Evolutionary conservation across 768 basidiomycete genomes (phyloP).

Genomic region (Cyathus striatus): DNA sequence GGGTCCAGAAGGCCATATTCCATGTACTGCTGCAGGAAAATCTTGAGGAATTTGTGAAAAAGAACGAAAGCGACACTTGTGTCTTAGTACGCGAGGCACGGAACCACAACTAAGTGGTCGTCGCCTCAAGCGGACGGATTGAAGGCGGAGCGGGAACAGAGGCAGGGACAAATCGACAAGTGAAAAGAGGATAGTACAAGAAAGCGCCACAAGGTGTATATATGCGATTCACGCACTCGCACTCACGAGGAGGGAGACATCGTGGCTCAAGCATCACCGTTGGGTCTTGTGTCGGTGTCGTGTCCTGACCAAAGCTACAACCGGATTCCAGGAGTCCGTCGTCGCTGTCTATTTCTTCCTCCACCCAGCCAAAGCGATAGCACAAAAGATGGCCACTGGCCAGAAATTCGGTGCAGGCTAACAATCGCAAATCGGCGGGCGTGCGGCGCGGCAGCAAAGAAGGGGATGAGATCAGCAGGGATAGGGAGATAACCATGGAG

Average conservation of each 20-base stretch:
- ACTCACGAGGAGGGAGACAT: conserved; percentile 42
- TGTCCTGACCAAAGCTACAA: conserved; percentile 46
- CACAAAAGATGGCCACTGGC: conserved; percentile 34
- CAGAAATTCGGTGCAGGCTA: conserved; percentile 24
- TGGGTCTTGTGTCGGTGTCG: conserved; percentile 72
- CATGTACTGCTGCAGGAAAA: conserved; percentile 15
- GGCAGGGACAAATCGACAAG: conserved; percentile 31
- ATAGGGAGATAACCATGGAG: conserved; percentile 21
- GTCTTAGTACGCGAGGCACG: conserved; percentile 78
- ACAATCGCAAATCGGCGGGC: conserved; percentile 56
- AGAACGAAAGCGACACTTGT: conserved; percentile 49
- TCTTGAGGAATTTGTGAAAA: conserved; percentile 20
- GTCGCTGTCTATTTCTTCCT: conserved; percentile 37
- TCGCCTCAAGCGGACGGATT: conserved; percentile 61
- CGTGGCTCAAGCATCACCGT: conserved; percentile 50
- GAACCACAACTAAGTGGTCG: conserved; percentile 82
- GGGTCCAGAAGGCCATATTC: conserved; percentile 14
- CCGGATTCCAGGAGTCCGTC: conserved; percentile 46
- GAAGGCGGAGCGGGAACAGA: conserved; percentile 47
- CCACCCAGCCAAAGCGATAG: conserved; percentile 10
- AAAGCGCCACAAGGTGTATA: conserved; percentile 46
- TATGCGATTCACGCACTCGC: conserved; percentile 52
- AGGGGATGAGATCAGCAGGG: conserved; percentile 25
- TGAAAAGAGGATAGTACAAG: conserved; percentile 51
- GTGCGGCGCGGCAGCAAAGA: conserved; percentile 27